Evolutionary conservation across 306 rosid species (phyloP).

Genomic region (Morella rubra): DNA sequence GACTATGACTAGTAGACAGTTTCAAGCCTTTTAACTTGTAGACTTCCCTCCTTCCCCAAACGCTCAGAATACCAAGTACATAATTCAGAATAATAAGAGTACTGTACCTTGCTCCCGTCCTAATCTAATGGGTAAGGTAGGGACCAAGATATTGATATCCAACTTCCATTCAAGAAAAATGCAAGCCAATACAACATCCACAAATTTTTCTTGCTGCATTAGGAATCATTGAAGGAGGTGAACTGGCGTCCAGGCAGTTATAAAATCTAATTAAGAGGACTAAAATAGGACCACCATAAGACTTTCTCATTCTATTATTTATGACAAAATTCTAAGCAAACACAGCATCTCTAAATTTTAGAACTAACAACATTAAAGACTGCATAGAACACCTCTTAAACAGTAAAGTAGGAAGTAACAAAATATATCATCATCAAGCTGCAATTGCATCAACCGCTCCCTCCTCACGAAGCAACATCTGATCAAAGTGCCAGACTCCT

Average conservation of each 20-base stretch:
- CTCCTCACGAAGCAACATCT: conserved; percentile 56
- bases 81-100: no score
- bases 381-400: conserved; percentile 5
- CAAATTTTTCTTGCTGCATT: neutral
- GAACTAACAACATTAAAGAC: conserved; percentile 6
- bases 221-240: neutral
- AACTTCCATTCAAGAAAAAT: neutral
- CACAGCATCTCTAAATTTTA: neutral
- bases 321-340: conserved; percentile 9
- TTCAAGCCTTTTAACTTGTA: no score
- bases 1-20: no score
- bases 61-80: no score
- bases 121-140: neutral
- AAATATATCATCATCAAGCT: conserved; percentile 24
- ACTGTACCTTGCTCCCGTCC: no score
- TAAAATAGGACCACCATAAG: neutral
- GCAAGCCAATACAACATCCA: neutral
- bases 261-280: neutral
- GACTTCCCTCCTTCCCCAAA: no score
- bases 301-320: neutral
- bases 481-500: conserved; percentile 99
- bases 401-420: neutral
- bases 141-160: neutral
- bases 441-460: conserved; percentile 35
- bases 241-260: neutral